Conservation (phyloP, 768 basidiomycete species). For the Cantharellus anzutake region DNA sequence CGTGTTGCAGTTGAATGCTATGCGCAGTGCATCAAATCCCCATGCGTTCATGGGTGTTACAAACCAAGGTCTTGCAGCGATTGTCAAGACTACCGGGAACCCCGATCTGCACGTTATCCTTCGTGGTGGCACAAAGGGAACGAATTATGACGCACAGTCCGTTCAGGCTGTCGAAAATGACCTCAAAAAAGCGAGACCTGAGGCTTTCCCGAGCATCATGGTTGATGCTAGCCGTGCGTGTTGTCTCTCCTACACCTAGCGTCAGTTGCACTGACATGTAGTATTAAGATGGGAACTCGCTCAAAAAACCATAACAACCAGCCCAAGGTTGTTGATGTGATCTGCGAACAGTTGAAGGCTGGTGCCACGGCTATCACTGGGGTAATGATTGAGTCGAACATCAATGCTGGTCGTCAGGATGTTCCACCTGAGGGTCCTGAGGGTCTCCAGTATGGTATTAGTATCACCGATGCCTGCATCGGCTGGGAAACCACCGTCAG, state of each 20-base stretch:
- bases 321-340: constrained; percentile 52
- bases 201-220: constrained; percentile 53
- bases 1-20: constrained; percentile 86
- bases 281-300: constrained; percentile 75
- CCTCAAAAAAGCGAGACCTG: constrained; percentile 43
- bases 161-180: constrained; percentile 42
- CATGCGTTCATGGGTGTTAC: constrained; percentile 83
- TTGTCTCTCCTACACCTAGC: too few species aligned
- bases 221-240: constrained; percentile 64
- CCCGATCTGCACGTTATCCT: constrained; percentile 90
- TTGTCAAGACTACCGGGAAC: constrained; percentile 75
- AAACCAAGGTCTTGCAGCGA: constrained; percentile 53
- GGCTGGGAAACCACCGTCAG: constrained; percentile 61
- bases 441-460: constrained; percentile 58
- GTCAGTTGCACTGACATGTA: too few species aligned
- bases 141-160: constrained; percentile 65
- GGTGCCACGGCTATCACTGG: constrained; percentile 62
- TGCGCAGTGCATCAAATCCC: constrained; percentile 78
- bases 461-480: constrained; percentile 85
- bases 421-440: constrained; percentile 50
- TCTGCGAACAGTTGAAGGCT: constrained; percentile 52
- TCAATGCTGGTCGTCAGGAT: constrained; percentile 80
- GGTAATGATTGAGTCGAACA: constrained; percentile 94
- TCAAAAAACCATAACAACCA: constrained; percentile 90
- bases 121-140: constrained; percentile 78